Evolutionary conservation across 139 green algal species (phyloP).

Genomic region (Haematococcus sp.): DNA sequence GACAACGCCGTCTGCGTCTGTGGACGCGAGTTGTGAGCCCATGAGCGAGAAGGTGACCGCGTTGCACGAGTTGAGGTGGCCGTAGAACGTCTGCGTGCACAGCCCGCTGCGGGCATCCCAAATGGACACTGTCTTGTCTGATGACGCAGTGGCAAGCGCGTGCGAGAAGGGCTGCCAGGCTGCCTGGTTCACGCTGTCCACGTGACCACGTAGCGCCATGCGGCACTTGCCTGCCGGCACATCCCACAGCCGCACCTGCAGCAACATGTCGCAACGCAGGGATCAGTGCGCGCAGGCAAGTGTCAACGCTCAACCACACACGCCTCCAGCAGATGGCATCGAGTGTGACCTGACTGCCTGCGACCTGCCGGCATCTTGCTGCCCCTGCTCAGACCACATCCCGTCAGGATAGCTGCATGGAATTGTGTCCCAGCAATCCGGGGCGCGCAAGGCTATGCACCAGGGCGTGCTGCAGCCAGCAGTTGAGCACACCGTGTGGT

Average conservation of each 20-base stretch:
- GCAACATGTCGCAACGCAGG: not conserved
- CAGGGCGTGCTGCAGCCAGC: too few relatives aligned
- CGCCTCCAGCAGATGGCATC: too few relatives aligned
- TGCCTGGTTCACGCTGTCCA: conserved; percentile 84
- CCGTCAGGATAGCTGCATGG: too few relatives aligned
- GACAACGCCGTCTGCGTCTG: conserved; percentile 74
- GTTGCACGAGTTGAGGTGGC: conserved; percentile 80
- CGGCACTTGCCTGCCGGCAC: conserved; percentile 49
- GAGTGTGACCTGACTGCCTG: too few relatives aligned
- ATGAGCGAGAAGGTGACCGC: conserved; percentile 57
- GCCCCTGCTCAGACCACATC: too few relatives aligned
- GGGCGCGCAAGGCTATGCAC: too few relatives aligned
- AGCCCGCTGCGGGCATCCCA: conserved; percentile 79
- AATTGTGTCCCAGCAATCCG: too few relatives aligned
- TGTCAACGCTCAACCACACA: too few relatives aligned
- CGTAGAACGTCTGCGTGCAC: conserved; percentile 79
- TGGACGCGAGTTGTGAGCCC: conserved; percentile 50
- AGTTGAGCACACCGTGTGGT: conserved; percentile 59
- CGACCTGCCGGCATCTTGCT: too few relatives aligned
- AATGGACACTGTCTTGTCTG: conserved; percentile 80
- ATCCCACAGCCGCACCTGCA: conserved; percentile 59
- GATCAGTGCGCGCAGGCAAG: not conserved
- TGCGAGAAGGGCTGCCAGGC: conserved; percentile 71
- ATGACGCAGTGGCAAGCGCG: conserved; percentile 55
- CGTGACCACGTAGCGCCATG: conserved; percentile 73